Percentiles rank a stretch among this genome's conserved stretches.
Evolutionary conservation across 2,329 filamentous ascomycete species (phyloP).

Genomic region (Xylaria polymorpha): DNA sequence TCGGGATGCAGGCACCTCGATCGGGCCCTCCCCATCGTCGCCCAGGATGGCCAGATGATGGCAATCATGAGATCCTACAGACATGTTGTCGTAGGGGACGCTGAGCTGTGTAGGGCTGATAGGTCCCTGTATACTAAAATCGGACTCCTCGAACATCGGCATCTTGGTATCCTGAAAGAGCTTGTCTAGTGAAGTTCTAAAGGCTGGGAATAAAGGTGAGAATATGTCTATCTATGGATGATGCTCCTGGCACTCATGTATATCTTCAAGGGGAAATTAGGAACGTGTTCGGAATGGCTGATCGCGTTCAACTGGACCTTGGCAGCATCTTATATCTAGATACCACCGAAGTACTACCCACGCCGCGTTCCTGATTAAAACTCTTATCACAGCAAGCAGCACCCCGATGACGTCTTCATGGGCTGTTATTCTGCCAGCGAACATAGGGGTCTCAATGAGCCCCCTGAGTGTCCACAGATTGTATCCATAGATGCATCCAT

Average conservation of each 20-base stretch:
- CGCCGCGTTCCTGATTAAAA: slow-evolving; percentile 14
- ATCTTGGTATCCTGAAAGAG: slow-evolving; percentile 55
- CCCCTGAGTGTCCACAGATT: slow-evolving; percentile 26
- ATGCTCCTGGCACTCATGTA: slow-evolving; percentile 20
- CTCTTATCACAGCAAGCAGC: slow-evolving; percentile 22
- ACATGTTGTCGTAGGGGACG: slow-evolving; percentile 22
- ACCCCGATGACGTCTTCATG: slow-evolving; percentile 31
- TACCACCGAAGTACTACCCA: slow-evolving; percentile 3
- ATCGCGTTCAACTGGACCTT: slow-evolving; percentile 20
- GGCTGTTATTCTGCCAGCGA: slow-evolving; percentile 22
- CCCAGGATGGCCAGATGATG: slow-evolving; percentile 55
- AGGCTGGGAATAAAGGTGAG: slow-evolving; percentile 11
- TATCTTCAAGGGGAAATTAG: slow-evolving; percentile 17
- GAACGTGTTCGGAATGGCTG: slow-evolving; percentile 15
- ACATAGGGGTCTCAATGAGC: not conserved
- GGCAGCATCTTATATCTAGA: slow-evolving; percentile 30
- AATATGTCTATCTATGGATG: slow-evolving; percentile 10
- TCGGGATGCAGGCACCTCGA: slow-evolving; percentile 76
- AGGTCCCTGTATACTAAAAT: slow-evolving; percentile 58
- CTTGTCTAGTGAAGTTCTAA: slow-evolving; percentile 3
- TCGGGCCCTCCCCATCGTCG: slow-evolving; percentile 61
- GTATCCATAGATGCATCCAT: slow-evolving; percentile 22
- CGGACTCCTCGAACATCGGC: slow-evolving; percentile 69
- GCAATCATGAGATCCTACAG: slow-evolving; percentile 38
- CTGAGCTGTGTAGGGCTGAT: slow-evolving; percentile 39